Evolutionary conservation across 768 basidiomycete genomes (phyloP).

Genomic region (Termitomyces heimii): DNA sequence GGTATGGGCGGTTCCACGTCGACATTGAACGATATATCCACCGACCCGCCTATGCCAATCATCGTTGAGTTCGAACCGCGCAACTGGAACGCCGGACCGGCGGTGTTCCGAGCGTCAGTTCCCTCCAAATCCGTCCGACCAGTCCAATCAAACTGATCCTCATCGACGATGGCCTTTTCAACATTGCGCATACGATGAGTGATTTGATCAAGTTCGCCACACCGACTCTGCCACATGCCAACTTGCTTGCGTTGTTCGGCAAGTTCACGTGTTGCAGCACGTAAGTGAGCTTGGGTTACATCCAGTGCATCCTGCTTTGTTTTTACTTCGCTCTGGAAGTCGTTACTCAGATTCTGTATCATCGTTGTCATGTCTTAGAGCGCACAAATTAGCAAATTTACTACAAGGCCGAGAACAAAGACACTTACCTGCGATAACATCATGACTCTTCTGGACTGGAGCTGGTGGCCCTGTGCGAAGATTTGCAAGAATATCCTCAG

Average conservation of each 20-base stretch:
- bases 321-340: slow-evolving; percentile 82
- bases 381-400: background rate
- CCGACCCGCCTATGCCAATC: slow-evolving; percentile 55
- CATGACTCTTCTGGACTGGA: slow-evolving; percentile 84
- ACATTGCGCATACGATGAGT: slow-evolving; percentile 81
- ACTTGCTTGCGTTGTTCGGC: slow-evolving; percentile 88
- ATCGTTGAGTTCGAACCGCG: slow-evolving; percentile 65
- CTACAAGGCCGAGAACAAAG: background rate
- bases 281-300: slow-evolving; percentile 79
- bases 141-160: slow-evolving; percentile 86
- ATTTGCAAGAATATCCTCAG: slow-evolving; percentile 76
- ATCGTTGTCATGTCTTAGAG: slow-evolving; percentile 74
- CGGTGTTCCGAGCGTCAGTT: slow-evolving; percentile 30
- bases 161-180: slow-evolving; percentile 69
- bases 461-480: slow-evolving; percentile 67
- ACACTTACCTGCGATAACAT: slow-evolving; percentile 67
- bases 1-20: slow-evolving; percentile 76
- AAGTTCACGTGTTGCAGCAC: slow-evolving; percentile 84
- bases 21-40: slow-evolving; percentile 57
- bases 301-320: slow-evolving; percentile 85
- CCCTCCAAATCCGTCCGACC: slow-evolving; percentile 54
- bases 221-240: slow-evolving; percentile 64
- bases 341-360: slow-evolving; percentile 70
- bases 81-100: slow-evolving; percentile 65
- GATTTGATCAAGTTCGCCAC: slow-evolving; percentile 75